Conservation (phyloP, 2,329 filamentous ascomycete genomes). For the Diaporthe eres region DNA sequence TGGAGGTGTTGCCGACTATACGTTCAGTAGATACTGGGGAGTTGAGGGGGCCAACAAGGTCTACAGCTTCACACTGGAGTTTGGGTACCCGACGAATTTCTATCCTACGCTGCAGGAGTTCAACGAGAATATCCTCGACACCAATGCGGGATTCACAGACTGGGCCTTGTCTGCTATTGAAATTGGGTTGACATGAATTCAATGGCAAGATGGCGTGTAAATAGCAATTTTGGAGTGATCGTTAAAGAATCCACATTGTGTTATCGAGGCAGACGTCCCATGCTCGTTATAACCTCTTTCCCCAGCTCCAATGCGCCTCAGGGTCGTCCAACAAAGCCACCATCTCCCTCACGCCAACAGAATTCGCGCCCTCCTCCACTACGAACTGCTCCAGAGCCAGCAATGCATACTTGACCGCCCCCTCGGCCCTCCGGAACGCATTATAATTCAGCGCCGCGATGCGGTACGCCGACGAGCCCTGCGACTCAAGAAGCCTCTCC, state of each 20-base stretch:
- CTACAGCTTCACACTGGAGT: constrained; percentile 4
- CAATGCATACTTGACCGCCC: constrained; percentile 51
- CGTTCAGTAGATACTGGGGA: constrained; percentile 12
- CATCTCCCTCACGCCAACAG: constrained; percentile 52
- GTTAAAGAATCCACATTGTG: background rate
- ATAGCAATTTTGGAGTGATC: background rate
- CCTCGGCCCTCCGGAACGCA: constrained; percentile 48
- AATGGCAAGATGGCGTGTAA: background rate
- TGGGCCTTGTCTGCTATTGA: constrained; percentile 8
- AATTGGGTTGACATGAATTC: background rate
- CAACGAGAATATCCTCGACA: constrained; percentile 11
- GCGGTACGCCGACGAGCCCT: constrained; percentile 56
- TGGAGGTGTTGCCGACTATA: constrained; percentile 11
- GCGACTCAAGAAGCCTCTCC: constrained; percentile 54
- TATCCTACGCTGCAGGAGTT: constrained; percentile 5
- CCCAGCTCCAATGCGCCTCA: constrained; percentile 42
- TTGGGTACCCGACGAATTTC: constrained; percentile 17
- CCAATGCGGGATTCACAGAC: constrained; percentile 11
- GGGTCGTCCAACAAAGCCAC: constrained; percentile 49
- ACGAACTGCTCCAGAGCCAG: constrained; percentile 51
- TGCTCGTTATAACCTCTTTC: background rate
- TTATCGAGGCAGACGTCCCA: background rate
- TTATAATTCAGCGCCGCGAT: constrained; percentile 56
- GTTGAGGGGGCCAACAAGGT: constrained; percentile 19
- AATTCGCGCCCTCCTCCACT: constrained; percentile 54